Base-by-base conservation (phyloP, 164 flowering plant genomes). In the Macadamia integrifolia region DNA sequence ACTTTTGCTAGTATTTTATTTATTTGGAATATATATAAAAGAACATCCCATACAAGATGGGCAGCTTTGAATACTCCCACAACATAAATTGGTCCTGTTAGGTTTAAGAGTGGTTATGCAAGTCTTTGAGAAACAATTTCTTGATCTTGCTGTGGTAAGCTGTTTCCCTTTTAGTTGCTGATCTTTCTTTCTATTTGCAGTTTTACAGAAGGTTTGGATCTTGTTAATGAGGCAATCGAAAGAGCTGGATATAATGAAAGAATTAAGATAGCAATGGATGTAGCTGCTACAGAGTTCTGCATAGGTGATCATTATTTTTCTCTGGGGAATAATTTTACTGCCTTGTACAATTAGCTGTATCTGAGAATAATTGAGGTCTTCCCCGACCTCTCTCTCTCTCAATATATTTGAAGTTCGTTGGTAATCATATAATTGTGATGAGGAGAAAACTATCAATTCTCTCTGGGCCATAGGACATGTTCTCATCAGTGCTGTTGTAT, bases 261-360 rank as follows among this genome's bases (percentile, higher is more conserved):
- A 72, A 84, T 95, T 80, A 95, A 90, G 87, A 86, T 95, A 68
- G 92, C 93, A 55, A 74, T 95, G 68, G 90, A 86, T 82, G 88
- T 85, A 72, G 97, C 89, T 60, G 98, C 98, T 46, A 87, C 93
- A 75, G 81, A 89, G 49, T 92, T 95, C 75, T 95, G 98, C 81
- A 88, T 87, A 79, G 99, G 98, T 95, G 73, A 74, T 44, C 40
- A 66, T 66, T 14, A 23, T n/a, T 72, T 48, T 66, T 72, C 49
- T 42, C 50, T 60, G 67, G 40, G 50, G 42, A 55, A n/a, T 44
- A 50, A 57, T 69, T 23, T 14, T 46, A 56, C 18, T 5, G 15
- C 32, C 2, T 42, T 23, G 23, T 23, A 23, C 23, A 23, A 23
- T 23, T 63, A 48, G 31, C 50, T 18, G 52, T 60, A 32, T 66